Percentiles rank a stretch among this genome's conserved stretches.
Evolutionary conservation across 164 flowering plant genomes (phyloP).

Genomic region (Stephania cephalantha): DNA sequence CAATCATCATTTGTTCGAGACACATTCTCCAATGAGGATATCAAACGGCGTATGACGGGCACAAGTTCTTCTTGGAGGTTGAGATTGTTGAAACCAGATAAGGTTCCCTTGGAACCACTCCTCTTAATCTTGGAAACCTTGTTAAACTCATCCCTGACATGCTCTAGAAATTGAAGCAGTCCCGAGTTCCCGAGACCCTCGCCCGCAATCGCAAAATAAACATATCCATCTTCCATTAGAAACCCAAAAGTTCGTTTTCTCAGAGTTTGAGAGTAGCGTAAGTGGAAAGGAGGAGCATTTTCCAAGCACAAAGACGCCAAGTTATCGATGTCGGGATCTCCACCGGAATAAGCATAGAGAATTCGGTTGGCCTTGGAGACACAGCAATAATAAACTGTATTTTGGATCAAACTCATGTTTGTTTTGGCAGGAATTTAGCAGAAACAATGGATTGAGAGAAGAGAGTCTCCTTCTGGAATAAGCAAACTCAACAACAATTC

Average conservation of each 20-base stretch:
- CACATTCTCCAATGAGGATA: constrained; percentile 55
- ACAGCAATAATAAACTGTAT: constrained; percentile 52
- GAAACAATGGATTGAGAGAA: too few relatives aligned
- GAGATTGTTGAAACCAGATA: constrained; percentile 25
- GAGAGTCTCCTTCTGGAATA: too few relatives aligned
- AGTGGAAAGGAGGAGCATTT: constrained; percentile 54
- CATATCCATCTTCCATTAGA: constrained; percentile 62
- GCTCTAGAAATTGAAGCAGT: constrained; percentile 49
- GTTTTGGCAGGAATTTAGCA: not conserved
- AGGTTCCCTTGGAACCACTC: constrained; percentile 7
- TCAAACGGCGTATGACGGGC: constrained; percentile 47
- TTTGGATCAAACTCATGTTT: constrained; percentile 40
- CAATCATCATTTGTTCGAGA: constrained; percentile 17
- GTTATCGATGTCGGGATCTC: constrained; percentile 47
- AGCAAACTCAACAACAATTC: too few relatives aligned
- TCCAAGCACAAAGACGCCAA: constrained; percentile 58
- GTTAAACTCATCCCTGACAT: constrained; percentile 59
- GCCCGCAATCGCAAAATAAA: constrained; percentile 57
- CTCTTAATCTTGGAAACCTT: constrained; percentile 35
- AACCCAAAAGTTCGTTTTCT: constrained; percentile 28
- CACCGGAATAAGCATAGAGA: constrained; percentile 40
- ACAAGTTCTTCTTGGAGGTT: constrained; percentile 52
- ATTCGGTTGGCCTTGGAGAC: constrained; percentile 42
- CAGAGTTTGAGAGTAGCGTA: constrained; percentile 57
- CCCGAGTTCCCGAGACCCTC: constrained; percentile 42